These are phyloP conservation scores for Miamiensis avidus DNA, from an alignment of 169 alveolate species.

Conservation along the genomic window DNA sequence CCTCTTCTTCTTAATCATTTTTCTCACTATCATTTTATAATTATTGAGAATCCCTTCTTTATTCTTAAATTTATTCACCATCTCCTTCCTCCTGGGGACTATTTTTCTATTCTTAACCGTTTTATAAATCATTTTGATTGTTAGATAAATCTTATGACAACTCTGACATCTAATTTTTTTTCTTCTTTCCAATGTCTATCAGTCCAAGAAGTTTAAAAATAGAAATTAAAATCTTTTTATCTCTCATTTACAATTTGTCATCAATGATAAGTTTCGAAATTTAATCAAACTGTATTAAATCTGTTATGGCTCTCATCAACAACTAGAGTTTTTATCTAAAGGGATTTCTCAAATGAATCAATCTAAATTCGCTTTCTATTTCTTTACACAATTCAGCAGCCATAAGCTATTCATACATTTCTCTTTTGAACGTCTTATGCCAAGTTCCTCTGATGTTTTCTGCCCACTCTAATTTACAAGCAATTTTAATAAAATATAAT, in stretches of 20 bases:
- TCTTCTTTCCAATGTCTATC: neutral
- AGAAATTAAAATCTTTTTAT: neutral
- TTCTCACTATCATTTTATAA: neutral
- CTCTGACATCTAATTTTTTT: too few relatives aligned
- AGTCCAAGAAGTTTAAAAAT: neutral
- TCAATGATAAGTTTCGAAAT: neutral
- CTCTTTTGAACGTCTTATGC: constrained; percentile 29
- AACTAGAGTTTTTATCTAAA: constrained; percentile 3
- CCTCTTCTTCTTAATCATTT: neutral
- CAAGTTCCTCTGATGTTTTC: constrained; percentile 5
- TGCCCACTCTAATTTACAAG: constrained; percentile 6
- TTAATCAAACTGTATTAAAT: constrained; percentile 11
- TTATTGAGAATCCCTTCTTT: neutral
- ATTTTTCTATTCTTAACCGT: neutral
- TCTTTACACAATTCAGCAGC: constrained; percentile 25
- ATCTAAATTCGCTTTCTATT: constrained; percentile 5
- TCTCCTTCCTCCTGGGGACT: neutral
- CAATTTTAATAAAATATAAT: too few relatives aligned
- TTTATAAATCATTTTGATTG: too few relatives aligned
- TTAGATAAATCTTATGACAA: too few relatives aligned
- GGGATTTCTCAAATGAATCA: constrained; percentile 14
- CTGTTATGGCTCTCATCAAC: constrained; percentile 2
- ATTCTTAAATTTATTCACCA: neutral
- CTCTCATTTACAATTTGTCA: neutral
- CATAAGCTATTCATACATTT: constrained; percentile 15